phyloP scores from a whole-genome alignment of 306 rosid genomes.

The Oxytropis ochrocephala region DNA sequence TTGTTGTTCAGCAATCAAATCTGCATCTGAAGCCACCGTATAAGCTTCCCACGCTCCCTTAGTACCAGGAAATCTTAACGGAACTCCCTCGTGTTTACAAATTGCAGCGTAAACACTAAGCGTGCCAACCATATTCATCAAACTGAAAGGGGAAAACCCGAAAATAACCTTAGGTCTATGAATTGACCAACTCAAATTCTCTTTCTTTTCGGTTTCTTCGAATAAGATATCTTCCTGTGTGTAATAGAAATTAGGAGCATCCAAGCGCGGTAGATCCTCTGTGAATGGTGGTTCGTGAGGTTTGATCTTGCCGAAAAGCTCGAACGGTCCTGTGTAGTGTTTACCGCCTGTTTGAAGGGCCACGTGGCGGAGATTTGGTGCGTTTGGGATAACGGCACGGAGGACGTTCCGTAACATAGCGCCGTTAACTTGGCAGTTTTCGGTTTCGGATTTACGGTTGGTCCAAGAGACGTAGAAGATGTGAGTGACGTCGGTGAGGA shows the following conservation, averaged over 20 bases:
- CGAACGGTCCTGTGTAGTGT: constrained; percentile 56
- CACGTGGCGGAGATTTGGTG: constrained; percentile 60
- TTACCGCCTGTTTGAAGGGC: constrained; percentile 64
- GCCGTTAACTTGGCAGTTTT: constrained; percentile 52
- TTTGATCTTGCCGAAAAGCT: constrained; percentile 18
- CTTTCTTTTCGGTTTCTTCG: constrained; percentile 44
- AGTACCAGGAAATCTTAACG: constrained; percentile 55
- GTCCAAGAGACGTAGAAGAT: constrained; percentile 62
- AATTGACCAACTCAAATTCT: constrained; percentile 54
- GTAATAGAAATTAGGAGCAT: constrained; percentile 54
- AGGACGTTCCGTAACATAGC: constrained; percentile 52
- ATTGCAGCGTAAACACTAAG: constrained; percentile 59
- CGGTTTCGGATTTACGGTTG: constrained; percentile 38
- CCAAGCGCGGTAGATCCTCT: constrained; percentile 63
- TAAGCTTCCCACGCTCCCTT: constrained; percentile 46
- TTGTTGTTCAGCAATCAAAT: constrained; percentile 75
- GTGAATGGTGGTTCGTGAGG: constrained; percentile 57
- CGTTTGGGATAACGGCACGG: constrained; percentile 45
- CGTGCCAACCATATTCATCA: constrained; percentile 52
- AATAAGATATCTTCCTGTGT: constrained; percentile 40
- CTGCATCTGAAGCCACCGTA: constrained; percentile 48
- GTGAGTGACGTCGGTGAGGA: constrained; percentile 56
- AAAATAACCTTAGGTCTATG: constrained; percentile 47
- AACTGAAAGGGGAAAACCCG: constrained; percentile 66
- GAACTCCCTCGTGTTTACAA: constrained; percentile 56